Percentiles rank a stretch among this genome's conserved stretches.
Conservation (phyloP, 805 yeast genomes). For the Wickerhamiella allomyrinae region DNA sequence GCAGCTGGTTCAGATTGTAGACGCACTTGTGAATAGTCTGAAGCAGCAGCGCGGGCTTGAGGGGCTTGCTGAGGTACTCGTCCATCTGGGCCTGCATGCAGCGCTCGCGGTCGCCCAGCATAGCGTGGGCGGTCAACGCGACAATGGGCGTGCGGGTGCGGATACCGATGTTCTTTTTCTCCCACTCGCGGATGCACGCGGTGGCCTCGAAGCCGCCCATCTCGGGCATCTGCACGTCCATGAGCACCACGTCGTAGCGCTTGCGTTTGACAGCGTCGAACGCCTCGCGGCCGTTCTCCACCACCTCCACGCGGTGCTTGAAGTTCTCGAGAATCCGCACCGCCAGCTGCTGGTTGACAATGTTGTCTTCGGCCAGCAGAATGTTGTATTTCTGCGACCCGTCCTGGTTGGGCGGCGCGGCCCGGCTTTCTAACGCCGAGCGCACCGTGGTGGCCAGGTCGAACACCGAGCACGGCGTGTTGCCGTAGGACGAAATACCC, state of each 20-base stretch:
- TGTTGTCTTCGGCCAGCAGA: conserved; percentile 72
- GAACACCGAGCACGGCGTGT: conserved; percentile 69
- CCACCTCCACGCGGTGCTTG: conserved; percentile 73
- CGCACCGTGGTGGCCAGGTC: conserved; percentile 72
- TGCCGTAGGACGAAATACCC: conserved; percentile 79
- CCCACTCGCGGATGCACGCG: conserved; percentile 77
- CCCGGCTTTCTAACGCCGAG: conserved; percentile 73
- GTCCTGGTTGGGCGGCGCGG: conserved; percentile 66
- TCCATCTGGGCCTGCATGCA: conserved; percentile 86
- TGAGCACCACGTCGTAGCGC: conserved; percentile 64
- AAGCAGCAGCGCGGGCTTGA: conserved; percentile 66
- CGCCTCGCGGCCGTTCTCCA: conserved; percentile 75
- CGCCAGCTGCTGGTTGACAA: conserved; percentile 77
- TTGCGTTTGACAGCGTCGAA: conserved; percentile 55
- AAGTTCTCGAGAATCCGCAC: conserved; percentile 74
- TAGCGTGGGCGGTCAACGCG: conserved; percentile 85
- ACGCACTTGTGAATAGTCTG: conserved; percentile 79
- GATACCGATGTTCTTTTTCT: conserved; percentile 58
- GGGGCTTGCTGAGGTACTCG: conserved; percentile 76
- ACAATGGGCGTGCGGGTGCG: conserved; percentile 73
- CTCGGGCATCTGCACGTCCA: conserved; percentile 94
- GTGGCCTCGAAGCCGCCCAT: conserved; percentile 95
- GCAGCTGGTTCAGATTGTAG: conserved; percentile 31
- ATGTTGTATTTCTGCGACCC: conserved; percentile 63
- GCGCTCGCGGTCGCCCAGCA: conserved; percentile 82